Evolutionary conservation across 2,329 filamentous ascomycete species (phyloP).

Genomic region (Aureobasidium pullulans): DNA sequence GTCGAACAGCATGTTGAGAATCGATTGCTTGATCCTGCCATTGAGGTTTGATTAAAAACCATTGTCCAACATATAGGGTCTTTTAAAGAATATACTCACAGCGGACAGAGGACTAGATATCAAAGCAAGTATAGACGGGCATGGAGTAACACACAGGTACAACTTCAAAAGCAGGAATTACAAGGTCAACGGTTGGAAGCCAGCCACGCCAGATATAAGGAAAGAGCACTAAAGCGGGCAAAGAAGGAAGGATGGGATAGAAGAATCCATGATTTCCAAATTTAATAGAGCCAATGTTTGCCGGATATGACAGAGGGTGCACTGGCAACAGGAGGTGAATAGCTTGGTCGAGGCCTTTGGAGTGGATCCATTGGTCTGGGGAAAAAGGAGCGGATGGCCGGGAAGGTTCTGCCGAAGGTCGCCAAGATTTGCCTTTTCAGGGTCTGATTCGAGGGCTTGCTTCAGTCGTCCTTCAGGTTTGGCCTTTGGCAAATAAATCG

Average conservation of each 20-base stretch:
- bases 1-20: conserved; percentile 2
- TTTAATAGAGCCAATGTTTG: neutral
- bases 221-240: neutral
- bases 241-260: conserved; percentile 1
- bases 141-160: conserved; percentile 4
- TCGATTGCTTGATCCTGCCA: neutral
- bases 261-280: neutral
- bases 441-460: neutral
- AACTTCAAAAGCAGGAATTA: conserved; percentile 8
- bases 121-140: neutral
- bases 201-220: neutral
- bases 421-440: neutral
- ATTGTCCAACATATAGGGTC: too few relatives aligned
- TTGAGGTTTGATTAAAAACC: neutral
- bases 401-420: conserved; percentile 5
- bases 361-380: neutral
- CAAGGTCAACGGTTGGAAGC: neutral
- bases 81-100: neutral
- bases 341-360: neutral
- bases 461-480: neutral
- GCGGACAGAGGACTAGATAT: neutral
- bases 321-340: conserved; percentile 1
- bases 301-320: neutral
- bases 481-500: neutral
- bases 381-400: conserved; percentile 2